Evolutionary conservation across 2,329 filamentous ascomycete species (phyloP).

Genomic region (Clonostachys sp.): DNA sequence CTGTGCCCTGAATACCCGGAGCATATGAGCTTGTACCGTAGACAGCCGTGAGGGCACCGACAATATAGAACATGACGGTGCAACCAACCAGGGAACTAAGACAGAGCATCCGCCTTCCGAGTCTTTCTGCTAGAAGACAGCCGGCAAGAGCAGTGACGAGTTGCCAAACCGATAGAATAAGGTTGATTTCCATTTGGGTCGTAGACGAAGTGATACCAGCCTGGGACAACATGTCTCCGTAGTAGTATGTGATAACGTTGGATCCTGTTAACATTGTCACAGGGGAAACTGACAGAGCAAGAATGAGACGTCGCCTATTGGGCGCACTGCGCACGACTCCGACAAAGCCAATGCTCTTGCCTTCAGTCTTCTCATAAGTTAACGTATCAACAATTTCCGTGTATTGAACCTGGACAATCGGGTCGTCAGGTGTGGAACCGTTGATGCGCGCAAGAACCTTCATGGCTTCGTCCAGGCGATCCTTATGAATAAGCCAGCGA

Average conservation of each 20-base stretch:
- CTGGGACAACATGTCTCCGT: slow-evolving; percentile 1
- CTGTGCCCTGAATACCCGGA: slow-evolving; percentile 6
- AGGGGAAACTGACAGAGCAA: slow-evolving; percentile 3
- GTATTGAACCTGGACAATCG: slow-evolving; percentile 3
- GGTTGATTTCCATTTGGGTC: slow-evolving; percentile 12
- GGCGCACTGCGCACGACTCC: background rate
- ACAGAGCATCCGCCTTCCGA: slow-evolving; percentile 5
- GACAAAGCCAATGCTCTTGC: background rate
- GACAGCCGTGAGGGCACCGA: slow-evolving; percentile 2
- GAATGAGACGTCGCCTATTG: background rate
- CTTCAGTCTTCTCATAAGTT: slow-evolving; percentile 1
- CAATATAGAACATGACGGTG: slow-evolving; percentile 2
- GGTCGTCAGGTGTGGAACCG: background rate
- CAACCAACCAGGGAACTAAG: background rate
- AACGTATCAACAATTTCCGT: slow-evolving; percentile 4
- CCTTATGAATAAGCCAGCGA: slow-evolving; percentile 59
- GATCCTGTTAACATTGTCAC: slow-evolving; percentile 7
- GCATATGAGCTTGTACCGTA: background rate
- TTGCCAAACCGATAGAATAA: slow-evolving; percentile 9
- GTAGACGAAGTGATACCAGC: slow-evolving; percentile 3
- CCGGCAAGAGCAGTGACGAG: slow-evolving; percentile 5
- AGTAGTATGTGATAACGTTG: slow-evolving; percentile 6
- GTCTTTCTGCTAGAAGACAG: slow-evolving; percentile 1
- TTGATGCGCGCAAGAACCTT: slow-evolving; percentile 19
- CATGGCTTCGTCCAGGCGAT: slow-evolving; percentile 29